These are phyloP conservation scores for Pulveroboletus sp. DNA, from an alignment of 768 basidiomycete genomes.

Conservation along the genomic window DNA sequence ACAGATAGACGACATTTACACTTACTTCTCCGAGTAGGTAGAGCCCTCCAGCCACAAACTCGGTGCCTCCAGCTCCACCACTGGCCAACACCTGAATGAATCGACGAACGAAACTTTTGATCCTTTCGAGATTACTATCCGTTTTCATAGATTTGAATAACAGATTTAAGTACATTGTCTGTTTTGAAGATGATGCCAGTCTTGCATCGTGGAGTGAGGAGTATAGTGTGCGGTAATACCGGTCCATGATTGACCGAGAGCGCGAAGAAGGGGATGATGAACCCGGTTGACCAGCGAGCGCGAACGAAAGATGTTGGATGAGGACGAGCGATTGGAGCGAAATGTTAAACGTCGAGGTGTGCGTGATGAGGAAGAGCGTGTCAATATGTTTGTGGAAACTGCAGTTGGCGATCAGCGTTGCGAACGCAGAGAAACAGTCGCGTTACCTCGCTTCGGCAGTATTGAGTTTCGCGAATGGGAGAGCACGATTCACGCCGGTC, in stretches of 20 bases:
- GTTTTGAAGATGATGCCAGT: constrained; percentile 80
- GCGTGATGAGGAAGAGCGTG: constrained; percentile 92
- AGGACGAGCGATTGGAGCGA: constrained; percentile 89
- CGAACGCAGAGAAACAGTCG: background rate
- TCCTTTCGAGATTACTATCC: constrained; percentile 54
- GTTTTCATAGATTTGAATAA: constrained; percentile 87
- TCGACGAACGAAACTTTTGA: constrained; percentile 78
- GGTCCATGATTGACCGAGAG: constrained; percentile 52
- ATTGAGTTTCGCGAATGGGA: constrained; percentile 88
- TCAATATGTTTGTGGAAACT: constrained; percentile 87
- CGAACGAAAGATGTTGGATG: constrained; percentile 76
- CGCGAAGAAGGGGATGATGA: constrained; percentile 38
- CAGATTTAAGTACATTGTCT: constrained; percentile 95
- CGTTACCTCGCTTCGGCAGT: constrained; percentile 62
- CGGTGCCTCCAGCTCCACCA: constrained; percentile 71
- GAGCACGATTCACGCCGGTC: constrained; percentile 91
- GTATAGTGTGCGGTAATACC: constrained; percentile 85
- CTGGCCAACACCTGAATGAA: constrained; percentile 77
- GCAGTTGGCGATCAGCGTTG: constrained; percentile 2
- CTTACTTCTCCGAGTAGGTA: constrained; percentile 86
- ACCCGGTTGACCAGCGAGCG: constrained; percentile 42
- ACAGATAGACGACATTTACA: background rate
- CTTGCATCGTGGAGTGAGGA: constrained; percentile 84
- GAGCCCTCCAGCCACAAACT: constrained; percentile 87
- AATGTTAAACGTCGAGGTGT: constrained; percentile 95